Conservation (phyloP, 805 yeast species). For the Geotrichum ghanense region DNA sequence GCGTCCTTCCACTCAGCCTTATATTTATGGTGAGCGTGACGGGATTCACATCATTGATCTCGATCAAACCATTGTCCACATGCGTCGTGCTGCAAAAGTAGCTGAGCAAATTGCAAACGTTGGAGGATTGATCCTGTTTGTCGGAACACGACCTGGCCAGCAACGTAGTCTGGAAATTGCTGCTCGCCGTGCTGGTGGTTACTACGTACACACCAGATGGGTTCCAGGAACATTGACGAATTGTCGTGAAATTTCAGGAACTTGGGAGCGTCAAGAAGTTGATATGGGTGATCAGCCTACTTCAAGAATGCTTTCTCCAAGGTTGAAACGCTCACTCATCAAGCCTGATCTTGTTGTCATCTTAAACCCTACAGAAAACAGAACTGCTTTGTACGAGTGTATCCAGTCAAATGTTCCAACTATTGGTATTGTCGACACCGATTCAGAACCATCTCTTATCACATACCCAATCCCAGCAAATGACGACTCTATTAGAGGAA, state of each 20-base stretch:
- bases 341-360: slow-evolving; percentile 85
- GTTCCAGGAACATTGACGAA: slow-evolving; percentile 91
- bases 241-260: slow-evolving; percentile 48
- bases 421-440: slow-evolving; percentile 87
- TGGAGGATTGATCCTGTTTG: slow-evolving; percentile 77
- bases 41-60: slow-evolving; percentile 88
- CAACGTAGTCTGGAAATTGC: slow-evolving; percentile 65
- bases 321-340: slow-evolving; percentile 39
- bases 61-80: slow-evolving; percentile 64
- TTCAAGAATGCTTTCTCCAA: slow-evolving; percentile 40
- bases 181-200: slow-evolving; percentile 66
- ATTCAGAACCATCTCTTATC: slow-evolving; percentile 78
- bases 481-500: slow-evolving; percentile 79
- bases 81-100: slow-evolving; percentile 79
- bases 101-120: slow-evolving; percentile 67
- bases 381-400: slow-evolving; percentile 73
- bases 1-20: slow-evolving; percentile 75
- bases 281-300: slow-evolving; percentile 65
- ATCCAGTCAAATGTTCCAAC: slow-evolving; percentile 77
- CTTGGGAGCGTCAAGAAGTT: slow-evolving; percentile 60
- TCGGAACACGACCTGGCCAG: slow-evolving; percentile 78
- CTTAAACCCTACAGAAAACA: slow-evolving; percentile 79
- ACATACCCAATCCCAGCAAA: slow-evolving; percentile 96
- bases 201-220: slow-evolving; percentile 79
- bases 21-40: slow-evolving; percentile 74